phyloP scores from a whole-genome alignment of 257 asterid species.

The Primulina eburnea region DNA sequence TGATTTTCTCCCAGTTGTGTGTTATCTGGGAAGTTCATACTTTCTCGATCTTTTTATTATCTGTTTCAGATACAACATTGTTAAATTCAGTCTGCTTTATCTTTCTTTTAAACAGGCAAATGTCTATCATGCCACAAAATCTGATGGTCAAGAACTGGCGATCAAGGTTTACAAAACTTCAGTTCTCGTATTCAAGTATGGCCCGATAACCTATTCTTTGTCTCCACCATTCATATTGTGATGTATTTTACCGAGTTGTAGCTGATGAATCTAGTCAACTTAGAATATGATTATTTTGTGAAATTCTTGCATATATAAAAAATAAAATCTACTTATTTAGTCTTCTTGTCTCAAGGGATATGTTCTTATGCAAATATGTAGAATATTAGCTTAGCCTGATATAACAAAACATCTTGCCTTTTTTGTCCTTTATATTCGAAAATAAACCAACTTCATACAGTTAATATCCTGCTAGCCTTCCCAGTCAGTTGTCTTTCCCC shows the following conservation, averaged over 20 bases:
- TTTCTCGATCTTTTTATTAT: slow-evolving; percentile 13
- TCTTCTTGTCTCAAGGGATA: slow-evolving; percentile 14
- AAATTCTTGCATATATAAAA: slow-evolving; percentile 2
- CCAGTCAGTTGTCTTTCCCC: background rate
- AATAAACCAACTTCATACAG: background rate
- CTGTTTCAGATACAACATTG: background rate
- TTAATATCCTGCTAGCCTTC: no score
- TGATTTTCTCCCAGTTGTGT: slow-evolving; percentile 9
- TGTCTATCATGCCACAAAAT: slow-evolving; percentile 91
- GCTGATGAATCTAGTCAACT: slow-evolving; percentile 3
- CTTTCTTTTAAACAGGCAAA: slow-evolving; percentile 63
- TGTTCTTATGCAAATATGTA: background rate
- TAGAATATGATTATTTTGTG: background rate
- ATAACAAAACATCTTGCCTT: background rate
- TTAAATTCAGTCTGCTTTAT: slow-evolving; percentile 13
- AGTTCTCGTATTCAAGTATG: slow-evolving; percentile 82
- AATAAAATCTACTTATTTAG: background rate
- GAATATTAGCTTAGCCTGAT: background rate
- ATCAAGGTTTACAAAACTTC: slow-evolving; percentile 95
- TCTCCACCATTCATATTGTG: slow-evolving; percentile 17
- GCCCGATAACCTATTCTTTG: slow-evolving; percentile 27
- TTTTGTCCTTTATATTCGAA: background rate
- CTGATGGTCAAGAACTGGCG: slow-evolving; percentile 84
- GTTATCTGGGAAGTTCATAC: slow-evolving; percentile 10
- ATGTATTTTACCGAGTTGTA: background rate